Evolutionary conservation across 1,284 basidiomycete genomes (phyloP).

Genomic region (Malassezia caprae): DNA sequence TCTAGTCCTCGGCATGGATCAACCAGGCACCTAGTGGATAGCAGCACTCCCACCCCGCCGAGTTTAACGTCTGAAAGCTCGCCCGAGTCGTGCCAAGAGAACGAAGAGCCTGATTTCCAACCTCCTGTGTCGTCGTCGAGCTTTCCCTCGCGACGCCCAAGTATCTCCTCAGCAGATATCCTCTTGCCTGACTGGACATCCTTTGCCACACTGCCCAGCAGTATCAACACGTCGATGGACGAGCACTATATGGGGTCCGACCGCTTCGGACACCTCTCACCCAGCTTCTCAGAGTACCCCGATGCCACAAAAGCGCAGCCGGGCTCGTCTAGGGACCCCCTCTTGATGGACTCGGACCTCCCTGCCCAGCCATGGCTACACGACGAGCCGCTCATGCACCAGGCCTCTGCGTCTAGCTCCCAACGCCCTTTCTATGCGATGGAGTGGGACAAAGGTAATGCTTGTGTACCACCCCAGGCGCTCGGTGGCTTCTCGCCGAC

Average conservation of each 20-base stretch:
- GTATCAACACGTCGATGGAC: background rate
- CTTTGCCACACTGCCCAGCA: background rate
- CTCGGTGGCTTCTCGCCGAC: background rate
- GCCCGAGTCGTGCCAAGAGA: slow-evolving; percentile 10
- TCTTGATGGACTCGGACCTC: background rate
- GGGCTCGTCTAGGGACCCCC: background rate
- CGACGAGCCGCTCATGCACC: background rate
- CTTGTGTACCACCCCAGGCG: background rate
- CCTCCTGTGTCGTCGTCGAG: background rate
- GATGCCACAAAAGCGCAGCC: background rate
- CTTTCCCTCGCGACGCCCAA: background rate
- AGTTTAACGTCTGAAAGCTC: slow-evolving; percentile 16
- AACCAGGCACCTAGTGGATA: background rate
- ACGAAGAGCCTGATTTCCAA: slow-evolving; percentile 1
- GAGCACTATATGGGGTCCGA: background rate
- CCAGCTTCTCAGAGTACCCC: background rate
- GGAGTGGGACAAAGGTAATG: background rate
- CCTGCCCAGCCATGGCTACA: background rate
- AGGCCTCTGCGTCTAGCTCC: background rate
- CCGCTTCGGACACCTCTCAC: background rate
- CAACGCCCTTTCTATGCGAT: background rate
- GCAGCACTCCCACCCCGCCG: slow-evolving; percentile 13
- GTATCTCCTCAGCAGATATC: background rate
- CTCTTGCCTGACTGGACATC: slow-evolving; percentile 2
- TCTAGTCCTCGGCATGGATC: background rate